Evolutionary conservation across 441 rosid genomes (phyloP).

Genomic region (Dalechampia spathulata): DNA sequence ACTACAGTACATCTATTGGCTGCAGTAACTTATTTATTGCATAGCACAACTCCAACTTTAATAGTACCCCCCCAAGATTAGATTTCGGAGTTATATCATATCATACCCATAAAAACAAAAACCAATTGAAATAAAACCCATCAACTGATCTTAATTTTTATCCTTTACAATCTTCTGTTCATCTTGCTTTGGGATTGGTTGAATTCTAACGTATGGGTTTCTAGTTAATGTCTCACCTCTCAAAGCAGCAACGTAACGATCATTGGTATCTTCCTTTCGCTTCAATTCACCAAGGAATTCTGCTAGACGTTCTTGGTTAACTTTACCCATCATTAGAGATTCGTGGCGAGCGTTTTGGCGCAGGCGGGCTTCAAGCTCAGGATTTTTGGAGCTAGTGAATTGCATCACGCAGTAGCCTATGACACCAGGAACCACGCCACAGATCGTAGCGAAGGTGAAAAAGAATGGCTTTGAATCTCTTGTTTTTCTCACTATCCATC

Average conservation of each 20-base stretch:
- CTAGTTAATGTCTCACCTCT: slow-evolving; percentile 87
- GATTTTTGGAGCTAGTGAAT: slow-evolving; percentile 57
- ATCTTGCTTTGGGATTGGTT: slow-evolving; percentile 44
- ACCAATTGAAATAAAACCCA: neutral
- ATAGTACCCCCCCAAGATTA: neutral
- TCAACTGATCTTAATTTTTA: slow-evolving; percentile 18
- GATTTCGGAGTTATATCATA: too few relatives aligned
- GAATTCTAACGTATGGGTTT: slow-evolving; percentile 80
- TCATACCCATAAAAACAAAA: neutral
- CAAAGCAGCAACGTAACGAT: slow-evolving; percentile 84
- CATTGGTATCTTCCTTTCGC: slow-evolving; percentile 85
- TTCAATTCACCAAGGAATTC: slow-evolving; percentile 89
- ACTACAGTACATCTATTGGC: neutral
- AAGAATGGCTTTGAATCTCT: slow-evolving; percentile 83
- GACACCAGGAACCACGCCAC: slow-evolving; percentile 83
- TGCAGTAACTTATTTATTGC: too few relatives aligned
- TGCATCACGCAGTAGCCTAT: slow-evolving; percentile 89
- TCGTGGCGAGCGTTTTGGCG: slow-evolving; percentile 75
- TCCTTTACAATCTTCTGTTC: slow-evolving; percentile 18
- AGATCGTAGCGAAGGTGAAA: slow-evolving; percentile 72
- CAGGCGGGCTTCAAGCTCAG: slow-evolving; percentile 75
- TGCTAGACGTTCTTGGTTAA: slow-evolving; percentile 76
- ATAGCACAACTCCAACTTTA: too few relatives aligned
- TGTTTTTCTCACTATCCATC: slow-evolving; percentile 76
- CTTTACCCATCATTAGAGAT: slow-evolving; percentile 79